These are phyloP conservation scores for Mycena belliarum DNA, from an alignment of 768 basidiomycete species.

Conservation along the genomic window DNA sequence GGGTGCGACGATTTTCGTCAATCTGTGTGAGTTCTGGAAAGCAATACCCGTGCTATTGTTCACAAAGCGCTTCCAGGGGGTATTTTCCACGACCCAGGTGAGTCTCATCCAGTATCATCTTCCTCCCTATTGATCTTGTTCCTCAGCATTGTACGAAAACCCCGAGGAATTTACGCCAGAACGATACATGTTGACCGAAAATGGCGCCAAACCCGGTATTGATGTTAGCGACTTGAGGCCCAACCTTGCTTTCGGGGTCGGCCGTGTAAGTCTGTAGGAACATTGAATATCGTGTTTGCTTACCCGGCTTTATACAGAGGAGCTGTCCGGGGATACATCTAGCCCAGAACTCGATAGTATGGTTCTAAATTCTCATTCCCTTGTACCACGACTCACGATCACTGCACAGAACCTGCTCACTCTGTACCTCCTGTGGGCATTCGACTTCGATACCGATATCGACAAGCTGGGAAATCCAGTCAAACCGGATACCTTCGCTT, in stretches of 20 bases:
- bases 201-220: slow-evolving; percentile 3
- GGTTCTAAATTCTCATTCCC: slow-evolving; percentile 1
- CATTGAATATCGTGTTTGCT: background rate
- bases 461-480: too few relatives aligned
- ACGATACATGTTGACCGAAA: background rate
- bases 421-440: too few relatives aligned
- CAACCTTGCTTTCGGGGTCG: slow-evolving; percentile 1
- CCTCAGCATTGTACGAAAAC: background rate
- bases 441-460: too few relatives aligned
- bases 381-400: too few relatives aligned
- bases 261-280: background rate
- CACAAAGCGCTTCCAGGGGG: too few relatives aligned
- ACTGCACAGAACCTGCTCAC: too few relatives aligned
- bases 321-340: background rate
- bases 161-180: background rate
- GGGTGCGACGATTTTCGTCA: background rate
- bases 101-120: too few relatives aligned
- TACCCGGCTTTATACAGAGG: too few relatives aligned
- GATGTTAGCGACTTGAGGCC: background rate
- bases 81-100: too few relatives aligned
- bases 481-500: too few relatives aligned
- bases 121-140: too few relatives aligned
- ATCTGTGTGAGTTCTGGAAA: background rate
- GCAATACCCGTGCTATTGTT: too few relatives aligned
- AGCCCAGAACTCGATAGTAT: background rate